Conservation (phyloP, 2,329 filamentous ascomycete species). For the Aotearoamyces nothofagi region DNA sequence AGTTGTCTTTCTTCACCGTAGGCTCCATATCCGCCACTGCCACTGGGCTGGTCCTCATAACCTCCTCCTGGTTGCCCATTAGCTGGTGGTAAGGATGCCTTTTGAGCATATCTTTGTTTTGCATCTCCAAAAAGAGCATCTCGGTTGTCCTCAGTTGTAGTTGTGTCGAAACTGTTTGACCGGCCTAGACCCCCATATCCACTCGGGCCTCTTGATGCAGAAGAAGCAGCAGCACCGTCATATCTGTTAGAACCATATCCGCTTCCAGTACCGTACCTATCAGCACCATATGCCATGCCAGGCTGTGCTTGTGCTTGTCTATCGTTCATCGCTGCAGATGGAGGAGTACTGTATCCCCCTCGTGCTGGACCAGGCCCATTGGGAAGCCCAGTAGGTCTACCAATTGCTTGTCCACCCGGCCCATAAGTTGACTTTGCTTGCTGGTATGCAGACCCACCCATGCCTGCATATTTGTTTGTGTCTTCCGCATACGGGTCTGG, state of each 20-base stretch:
- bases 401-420: constrained; percentile 14
- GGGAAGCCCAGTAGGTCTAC: constrained; percentile 21
- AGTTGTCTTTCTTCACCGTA: constrained; percentile 61
- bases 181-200: constrained; percentile 47
- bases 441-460: constrained; percentile 29
- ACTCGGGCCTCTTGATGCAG: constrained; percentile 29
- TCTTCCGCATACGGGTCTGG: constrained; percentile 43
- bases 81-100: constrained; percentile 8
- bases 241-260: constrained; percentile 40
- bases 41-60: constrained; percentile 12
- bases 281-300: constrained; percentile 33
- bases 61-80: constrained; percentile 13
- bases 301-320: constrained; percentile 14
- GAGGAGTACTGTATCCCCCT: constrained; percentile 6
- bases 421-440: constrained; percentile 22
- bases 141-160: constrained; percentile 33
- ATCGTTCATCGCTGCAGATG: constrained; percentile 9
- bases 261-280: constrained; percentile 33
- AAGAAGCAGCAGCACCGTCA: constrained; percentile 22
- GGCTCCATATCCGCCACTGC: constrained; percentile 26
- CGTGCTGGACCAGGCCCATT: constrained; percentile 20
- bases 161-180: constrained; percentile 25
- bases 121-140: constrained; percentile 42
- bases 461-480: constrained; percentile 37
- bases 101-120: constrained; percentile 19